Percentiles rank a stretch among this genome's conserved stretches.
Conservation (phyloP, 371 early-diverging fungal species). For the Basidiobolus meristosporus region DNA sequence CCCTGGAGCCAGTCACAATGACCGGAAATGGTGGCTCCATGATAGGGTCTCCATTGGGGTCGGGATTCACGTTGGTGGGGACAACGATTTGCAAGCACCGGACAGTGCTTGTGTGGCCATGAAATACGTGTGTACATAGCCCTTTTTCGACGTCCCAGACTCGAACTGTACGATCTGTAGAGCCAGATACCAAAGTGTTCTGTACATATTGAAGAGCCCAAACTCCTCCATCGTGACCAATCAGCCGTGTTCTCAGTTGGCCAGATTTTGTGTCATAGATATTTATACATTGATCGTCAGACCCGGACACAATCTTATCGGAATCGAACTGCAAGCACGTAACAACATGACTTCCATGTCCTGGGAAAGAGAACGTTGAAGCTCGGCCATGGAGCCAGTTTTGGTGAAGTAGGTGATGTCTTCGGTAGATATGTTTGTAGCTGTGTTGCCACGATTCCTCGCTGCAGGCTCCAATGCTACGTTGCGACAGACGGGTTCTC, state of each 20-base stretch:
- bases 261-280: slow-evolving; percentile 77
- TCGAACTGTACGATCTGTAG: slow-evolving; percentile 90
- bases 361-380: slow-evolving; percentile 52
- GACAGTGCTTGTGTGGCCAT: slow-evolving; percentile 92
- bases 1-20: slow-evolving; percentile 93
- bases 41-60: slow-evolving; percentile 20
- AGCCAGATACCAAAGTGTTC: slow-evolving; percentile 86
- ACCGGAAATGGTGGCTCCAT: slow-evolving; percentile 46
- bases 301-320: slow-evolving; percentile 80
- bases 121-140: slow-evolving; percentile 64
- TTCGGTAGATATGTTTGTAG: slow-evolving; percentile 57
- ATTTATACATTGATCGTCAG: slow-evolving; percentile 70
- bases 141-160: slow-evolving; percentile 94
- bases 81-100: slow-evolving; percentile 77
- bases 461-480: no score
- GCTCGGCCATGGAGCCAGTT: slow-evolving; percentile 67
- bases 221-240: slow-evolving; percentile 95
- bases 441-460: no score
- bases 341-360: slow-evolving; percentile 66
- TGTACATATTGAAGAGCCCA: slow-evolving; percentile 91
- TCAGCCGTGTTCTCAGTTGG: slow-evolving; percentile 33
- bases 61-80: slow-evolving; percentile 44
- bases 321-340: slow-evolving; percentile 90
- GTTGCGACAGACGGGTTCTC: no score
- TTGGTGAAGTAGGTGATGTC: slow-evolving; percentile 47